These are phyloP conservation scores for Trichocomaceae sp. DNA, from an alignment of 2,329 filamentous ascomycete species.

Conservation along the genomic window DNA sequence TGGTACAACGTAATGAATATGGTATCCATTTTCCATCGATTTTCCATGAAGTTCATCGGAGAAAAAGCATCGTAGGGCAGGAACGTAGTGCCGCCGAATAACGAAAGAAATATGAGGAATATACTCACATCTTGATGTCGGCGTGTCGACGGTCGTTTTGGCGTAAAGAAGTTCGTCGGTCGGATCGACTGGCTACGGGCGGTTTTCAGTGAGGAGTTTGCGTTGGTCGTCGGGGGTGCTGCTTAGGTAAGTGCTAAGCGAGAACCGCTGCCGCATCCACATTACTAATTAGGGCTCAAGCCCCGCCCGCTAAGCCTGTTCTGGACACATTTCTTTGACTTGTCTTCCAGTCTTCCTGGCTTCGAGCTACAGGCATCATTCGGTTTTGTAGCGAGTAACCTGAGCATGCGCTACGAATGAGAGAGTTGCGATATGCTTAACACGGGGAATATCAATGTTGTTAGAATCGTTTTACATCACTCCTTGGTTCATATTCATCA, in stretches of 20 bases:
- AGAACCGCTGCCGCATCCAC: constrained; percentile 24
- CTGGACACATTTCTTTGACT: too few species aligned
- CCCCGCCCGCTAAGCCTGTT: constrained; percentile 21
- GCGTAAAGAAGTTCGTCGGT: constrained; percentile 39
- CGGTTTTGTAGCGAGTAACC: not conserved
- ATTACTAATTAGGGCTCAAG: constrained; percentile 34
- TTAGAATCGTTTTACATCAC: not conserved
- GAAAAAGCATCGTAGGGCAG: constrained; percentile 17
- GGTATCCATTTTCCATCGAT: not conserved
- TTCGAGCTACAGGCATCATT: not conserved
- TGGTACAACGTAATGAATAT: not conserved
- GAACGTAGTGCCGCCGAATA: constrained; percentile 11
- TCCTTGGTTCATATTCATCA: not conserved
- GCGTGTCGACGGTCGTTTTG: constrained; percentile 41
- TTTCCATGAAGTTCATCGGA: constrained; percentile 16
- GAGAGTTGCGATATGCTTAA: not conserved
- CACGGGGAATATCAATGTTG: not conserved
- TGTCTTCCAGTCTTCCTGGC: not conserved
- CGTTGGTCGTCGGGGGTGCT: constrained; percentile 17
- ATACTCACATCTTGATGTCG: constrained; percentile 43
- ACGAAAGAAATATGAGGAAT: constrained; percentile 18
- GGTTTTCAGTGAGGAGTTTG: constrained; percentile 38
- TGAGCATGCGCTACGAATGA: not conserved
- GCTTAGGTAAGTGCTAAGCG: constrained; percentile 40
- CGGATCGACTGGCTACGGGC: constrained; percentile 30